Conservation (phyloP, 345 rosid species). For the Cardamine resedifolia region DNA sequence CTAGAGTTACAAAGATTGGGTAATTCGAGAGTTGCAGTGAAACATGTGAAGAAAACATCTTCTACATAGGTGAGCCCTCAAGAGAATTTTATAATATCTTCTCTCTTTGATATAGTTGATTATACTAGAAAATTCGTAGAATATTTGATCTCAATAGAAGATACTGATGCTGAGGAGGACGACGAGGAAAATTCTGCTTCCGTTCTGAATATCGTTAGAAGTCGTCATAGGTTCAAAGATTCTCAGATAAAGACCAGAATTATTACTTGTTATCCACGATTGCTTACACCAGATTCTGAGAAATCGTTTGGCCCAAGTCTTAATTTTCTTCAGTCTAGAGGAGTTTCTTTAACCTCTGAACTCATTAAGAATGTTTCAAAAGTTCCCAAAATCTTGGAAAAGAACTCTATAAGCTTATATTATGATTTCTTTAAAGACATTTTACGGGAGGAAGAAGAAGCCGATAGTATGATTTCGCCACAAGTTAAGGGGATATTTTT, state of each 20-base stretch:
- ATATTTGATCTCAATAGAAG: neutral
- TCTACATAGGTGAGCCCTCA: neutral
- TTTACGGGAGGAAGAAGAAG: neutral
- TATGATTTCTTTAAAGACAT: constrained; percentile 5
- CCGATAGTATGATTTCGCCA: neutral
- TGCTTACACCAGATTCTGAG: neutral
- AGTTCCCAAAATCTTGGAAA: neutral
- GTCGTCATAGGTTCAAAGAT: too few species aligned
- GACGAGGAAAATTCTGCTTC: neutral
- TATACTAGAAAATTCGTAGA: neutral
- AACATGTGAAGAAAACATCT: neutral
- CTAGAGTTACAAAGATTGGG: neutral
- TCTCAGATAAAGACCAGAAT: neutral
- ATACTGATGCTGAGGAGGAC: neutral
- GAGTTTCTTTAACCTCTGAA: neutral
- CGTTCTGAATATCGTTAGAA: neutral
- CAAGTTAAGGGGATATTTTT: neutral
- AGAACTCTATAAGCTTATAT: neutral
- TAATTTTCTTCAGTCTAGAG: neutral
- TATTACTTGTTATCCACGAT: neutral
- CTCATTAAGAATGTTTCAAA: neutral
- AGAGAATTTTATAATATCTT: neutral
- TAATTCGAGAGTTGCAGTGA: neutral
- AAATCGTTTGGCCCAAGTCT: neutral
- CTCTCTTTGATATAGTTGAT: neutral